Evolutionary conservation across 352 stramenopile species (phyloP).

Genomic region (Phytophthora macrochlamydospora): DNA sequence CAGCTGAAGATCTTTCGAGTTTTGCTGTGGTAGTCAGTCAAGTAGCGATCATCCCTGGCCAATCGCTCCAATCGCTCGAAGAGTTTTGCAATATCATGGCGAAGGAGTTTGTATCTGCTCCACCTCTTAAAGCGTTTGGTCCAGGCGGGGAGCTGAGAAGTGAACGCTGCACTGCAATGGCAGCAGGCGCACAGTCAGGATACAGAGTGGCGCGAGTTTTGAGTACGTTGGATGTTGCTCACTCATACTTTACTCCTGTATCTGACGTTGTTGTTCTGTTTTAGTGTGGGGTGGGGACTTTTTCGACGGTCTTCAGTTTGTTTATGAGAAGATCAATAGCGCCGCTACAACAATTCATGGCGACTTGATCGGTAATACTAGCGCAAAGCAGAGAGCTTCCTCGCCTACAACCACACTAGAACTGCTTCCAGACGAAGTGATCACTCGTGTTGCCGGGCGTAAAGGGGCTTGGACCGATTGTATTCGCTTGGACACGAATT

Average conservation of each 20-base stretch:
- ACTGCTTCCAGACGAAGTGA: conserved; percentile 54
- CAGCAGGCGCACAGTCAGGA: conserved; percentile 42
- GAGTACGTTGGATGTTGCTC: conserved; percentile 42
- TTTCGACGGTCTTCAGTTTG: conserved; percentile 70
- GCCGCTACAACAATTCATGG: conserved; percentile 20
- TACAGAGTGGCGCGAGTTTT: conserved; percentile 58
- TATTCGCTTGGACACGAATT: conserved; percentile 69
- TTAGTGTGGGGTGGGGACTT: conserved; percentile 79
- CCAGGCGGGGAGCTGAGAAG: conserved; percentile 27
- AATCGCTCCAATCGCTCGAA: conserved; percentile 14
- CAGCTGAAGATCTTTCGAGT: conserved; percentile 8
- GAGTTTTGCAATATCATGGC: conserved; percentile 49
- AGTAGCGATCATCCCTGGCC: conserved; percentile 40
- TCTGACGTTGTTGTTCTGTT: conserved; percentile 11
- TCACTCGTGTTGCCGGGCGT: conserved; percentile 54
- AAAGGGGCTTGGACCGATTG: conserved; percentile 82
- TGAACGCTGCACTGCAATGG: conserved; percentile 35
- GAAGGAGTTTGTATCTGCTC: conserved; percentile 47
- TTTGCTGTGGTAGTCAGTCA: conserved; percentile 45
- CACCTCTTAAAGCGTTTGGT: conserved; percentile 50
- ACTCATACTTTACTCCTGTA: conserved; percentile 10
- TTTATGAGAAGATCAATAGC: conserved; percentile 43
- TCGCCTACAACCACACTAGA: conserved; percentile 41
- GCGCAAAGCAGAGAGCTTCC: conserved; percentile 28
- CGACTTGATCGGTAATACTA: conserved; percentile 57